These are phyloP conservation scores for Russula sp. DNA, from an alignment of 768 basidiomycete species.

Conservation along the genomic window DNA sequence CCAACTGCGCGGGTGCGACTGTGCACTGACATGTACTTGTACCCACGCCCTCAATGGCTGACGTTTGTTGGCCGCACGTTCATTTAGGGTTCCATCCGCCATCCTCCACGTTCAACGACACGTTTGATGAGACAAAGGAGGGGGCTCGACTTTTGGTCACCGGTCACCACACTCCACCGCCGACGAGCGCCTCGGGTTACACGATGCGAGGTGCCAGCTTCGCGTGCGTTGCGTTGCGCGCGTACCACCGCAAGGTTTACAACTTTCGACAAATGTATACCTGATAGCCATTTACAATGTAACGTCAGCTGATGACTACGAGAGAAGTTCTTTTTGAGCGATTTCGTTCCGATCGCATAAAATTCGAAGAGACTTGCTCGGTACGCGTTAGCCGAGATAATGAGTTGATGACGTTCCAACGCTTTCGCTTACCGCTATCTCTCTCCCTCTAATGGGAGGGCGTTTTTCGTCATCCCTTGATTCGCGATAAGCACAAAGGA, in stretches of 20 bases:
- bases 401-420: conserved; percentile 7
- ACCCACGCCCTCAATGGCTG: conserved; percentile 1
- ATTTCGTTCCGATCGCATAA: conserved; percentile 9
- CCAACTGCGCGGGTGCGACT: background rate
- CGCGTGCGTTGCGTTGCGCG: too few species aligned
- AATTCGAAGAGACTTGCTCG: background rate
- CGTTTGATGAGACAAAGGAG: background rate
- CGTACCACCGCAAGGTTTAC: conserved; percentile 8
- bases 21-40: too few species aligned
- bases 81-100: background rate
- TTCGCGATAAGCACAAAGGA: conserved; percentile 16
- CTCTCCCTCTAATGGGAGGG: background rate
- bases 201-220: background rate
- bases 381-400: background rate
- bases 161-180: background rate
- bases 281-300: background rate
- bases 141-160: background rate
- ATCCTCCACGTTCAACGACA: background rate
- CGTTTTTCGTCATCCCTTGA: conserved; percentile 1
- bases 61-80: background rate
- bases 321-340: background rate
- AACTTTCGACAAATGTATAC: background rate
- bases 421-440: background rate
- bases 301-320: conserved; percentile 14
- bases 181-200: background rate